Evolutionary conservation across 2,329 filamentous ascomycete species (phyloP), one percentile per base, ranked within the genome.

Genomic region (Cladobotryum protrusum): DNA sequence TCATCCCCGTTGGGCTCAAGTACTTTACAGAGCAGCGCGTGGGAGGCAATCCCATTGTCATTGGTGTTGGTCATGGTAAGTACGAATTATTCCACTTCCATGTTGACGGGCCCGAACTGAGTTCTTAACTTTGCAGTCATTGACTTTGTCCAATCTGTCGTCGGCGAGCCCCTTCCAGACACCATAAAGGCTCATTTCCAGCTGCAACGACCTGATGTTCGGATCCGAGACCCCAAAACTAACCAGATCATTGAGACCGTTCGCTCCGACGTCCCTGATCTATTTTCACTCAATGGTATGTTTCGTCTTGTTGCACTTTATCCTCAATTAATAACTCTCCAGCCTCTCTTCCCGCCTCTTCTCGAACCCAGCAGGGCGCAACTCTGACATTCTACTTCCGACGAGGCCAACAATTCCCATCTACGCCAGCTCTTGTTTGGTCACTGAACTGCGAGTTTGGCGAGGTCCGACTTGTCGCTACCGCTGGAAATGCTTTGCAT

Each of bases 381-480:
- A 68, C 70, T 0, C 57, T 79, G 0, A 67, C 68, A 1, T 54
- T 73, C n/a, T 69, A 70, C 4, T 70, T 75, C 54, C 72, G 74
- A 3, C 69, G 71, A 13, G 77, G 78, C 0, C 67, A 71, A 14
- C 68, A 72, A 0, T 80, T n/a, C 59, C 71, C 71, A 0, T 72
- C 67, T 1, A 70, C 74, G 0, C 67, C 74, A 0, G 67, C 63
- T 2, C 58, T 78, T 0, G 60, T 70, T 1, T 82, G 78, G 74
- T 70, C 66, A 6, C 71, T 83, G 36, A 66, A 72, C 41, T 77
- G 79, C 17, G 72, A 76, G 46, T 72, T 70, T 53, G 77, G 76
- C 0, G 76, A 80, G 61, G 65, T 79, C 4, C 63, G 71, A 13
- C 56, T 78, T 1, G 63, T 61, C 0, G 60, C 66, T 0, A 52